Percentiles rank a stretch among this genome's conserved stretches.
phyloP scores from a whole-genome alignment of 78 protist genomes.

The Tieghemostelium lacteum region DNA sequence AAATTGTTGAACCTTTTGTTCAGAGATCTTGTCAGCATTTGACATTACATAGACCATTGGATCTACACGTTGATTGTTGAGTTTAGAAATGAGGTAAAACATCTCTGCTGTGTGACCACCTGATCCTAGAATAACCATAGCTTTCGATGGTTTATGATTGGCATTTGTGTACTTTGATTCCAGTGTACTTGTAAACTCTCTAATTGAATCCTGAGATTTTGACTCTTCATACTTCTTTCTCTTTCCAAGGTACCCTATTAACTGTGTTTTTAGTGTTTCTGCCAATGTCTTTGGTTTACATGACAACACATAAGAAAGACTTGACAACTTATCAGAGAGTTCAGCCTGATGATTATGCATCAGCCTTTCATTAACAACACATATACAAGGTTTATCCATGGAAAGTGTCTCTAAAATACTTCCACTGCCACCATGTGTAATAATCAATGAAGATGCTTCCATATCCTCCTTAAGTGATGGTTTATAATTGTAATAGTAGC shows the following conservation, averaged over 20 bases:
- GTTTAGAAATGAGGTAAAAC: conserved; percentile 34
- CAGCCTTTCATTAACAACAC: conserved; percentile 54
- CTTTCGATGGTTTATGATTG: not conserved
- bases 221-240: not conserved
- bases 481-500: conserved; percentile 36
- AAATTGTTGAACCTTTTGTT: conserved; percentile 13
- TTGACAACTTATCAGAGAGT: conserved; percentile 48
- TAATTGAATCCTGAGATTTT: not conserved
- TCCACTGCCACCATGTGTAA: conserved; percentile 67
- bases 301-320: conserved; percentile 13
- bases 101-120: conserved; percentile 90
- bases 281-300: not conserved
- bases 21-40: conserved; percentile 65
- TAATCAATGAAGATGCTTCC: conserved; percentile 32
- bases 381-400: conserved; percentile 54
- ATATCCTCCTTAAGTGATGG: conserved; percentile 30
- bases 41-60: conserved; percentile 75
- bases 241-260: not conserved
- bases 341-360: conserved; percentile 84
- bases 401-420: conserved; percentile 53
- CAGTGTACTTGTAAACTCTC: not conserved
- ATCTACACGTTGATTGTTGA: not conserved
- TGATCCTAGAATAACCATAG: conserved; percentile 75
- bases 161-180: not conserved
- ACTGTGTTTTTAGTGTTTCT: not conserved